A percentile compares a stretch with the other conserved stretches of the same genome.
phyloP scores from a whole-genome alignment of 441 rosid genomes.

The Geranium incanum region DNA sequence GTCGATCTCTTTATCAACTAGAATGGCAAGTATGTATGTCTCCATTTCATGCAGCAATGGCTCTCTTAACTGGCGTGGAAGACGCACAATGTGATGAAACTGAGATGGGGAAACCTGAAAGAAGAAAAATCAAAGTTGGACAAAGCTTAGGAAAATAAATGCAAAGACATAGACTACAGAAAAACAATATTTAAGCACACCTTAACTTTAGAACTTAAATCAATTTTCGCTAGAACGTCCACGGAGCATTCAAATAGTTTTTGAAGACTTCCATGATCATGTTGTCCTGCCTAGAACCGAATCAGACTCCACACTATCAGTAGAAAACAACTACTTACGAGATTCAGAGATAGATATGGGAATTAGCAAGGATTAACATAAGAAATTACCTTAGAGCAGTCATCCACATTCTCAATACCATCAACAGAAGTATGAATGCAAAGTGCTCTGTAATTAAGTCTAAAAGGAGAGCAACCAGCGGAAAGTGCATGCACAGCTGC shows the following conservation, averaged over 20 bases:
- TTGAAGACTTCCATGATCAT: slow-evolving; percentile 36
- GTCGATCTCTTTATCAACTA: slow-evolving; percentile 37
- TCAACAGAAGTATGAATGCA: slow-evolving; percentile 32
- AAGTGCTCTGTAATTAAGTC: slow-evolving; percentile 32
- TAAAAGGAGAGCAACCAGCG: slow-evolving; percentile 59
- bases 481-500: slow-evolving; percentile 77
- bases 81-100: slow-evolving; percentile 41
- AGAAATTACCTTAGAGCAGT: slow-evolving; percentile 43
- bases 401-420: slow-evolving; percentile 39
- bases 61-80: slow-evolving; percentile 69
- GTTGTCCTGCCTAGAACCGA: slow-evolving; percentile 46
- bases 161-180: slow-evolving; percentile 1
- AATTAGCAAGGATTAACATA: slow-evolving; percentile 19
- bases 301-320: slow-evolving; percentile 26
- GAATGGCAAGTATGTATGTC: slow-evolving; percentile 40
- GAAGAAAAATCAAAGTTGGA: slow-evolving; percentile 17
- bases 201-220: slow-evolving; percentile 36
- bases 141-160: slow-evolving; percentile 12
- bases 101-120: slow-evolving; percentile 44
- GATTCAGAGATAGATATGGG: slow-evolving; percentile 16
- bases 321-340: slow-evolving; percentile 19
- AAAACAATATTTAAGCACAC: slow-evolving; percentile 36
- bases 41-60: slow-evolving; percentile 74
- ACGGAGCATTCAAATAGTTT: slow-evolving; percentile 71
- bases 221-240: slow-evolving; percentile 65